Evolutionary conservation across 1,139 yeast genomes (phyloP).

Genomic region (Taphrina sp.): DNA sequence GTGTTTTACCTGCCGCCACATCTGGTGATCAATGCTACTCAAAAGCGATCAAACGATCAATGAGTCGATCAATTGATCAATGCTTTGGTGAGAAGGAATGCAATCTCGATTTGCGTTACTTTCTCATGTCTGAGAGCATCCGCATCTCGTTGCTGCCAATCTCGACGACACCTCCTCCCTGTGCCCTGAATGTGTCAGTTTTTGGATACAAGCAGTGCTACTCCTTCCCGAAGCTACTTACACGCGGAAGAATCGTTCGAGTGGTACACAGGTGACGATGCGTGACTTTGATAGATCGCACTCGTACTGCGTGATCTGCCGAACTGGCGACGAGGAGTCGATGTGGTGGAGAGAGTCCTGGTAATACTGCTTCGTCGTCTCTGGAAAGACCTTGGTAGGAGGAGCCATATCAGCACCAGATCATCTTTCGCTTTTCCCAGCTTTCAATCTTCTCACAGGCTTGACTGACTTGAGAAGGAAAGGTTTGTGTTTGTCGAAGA

Average conservation of each 20-base stretch:
- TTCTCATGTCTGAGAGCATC: no score
- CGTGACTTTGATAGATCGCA: constrained; percentile 20
- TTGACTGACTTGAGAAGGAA: background rate
- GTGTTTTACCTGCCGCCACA: no score
- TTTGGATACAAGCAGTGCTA: background rate
- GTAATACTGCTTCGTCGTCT: constrained; percentile 28
- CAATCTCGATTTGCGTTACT: no score
- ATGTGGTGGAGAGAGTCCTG: constrained; percentile 19
- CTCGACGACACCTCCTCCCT: constrained; percentile 27
- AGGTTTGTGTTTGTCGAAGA: background rate
- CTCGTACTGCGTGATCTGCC: constrained; percentile 30
- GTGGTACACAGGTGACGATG: constrained; percentile 24
- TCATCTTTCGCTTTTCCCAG: no score
- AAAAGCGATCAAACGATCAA: no score
- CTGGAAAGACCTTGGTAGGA: constrained; percentile 31
- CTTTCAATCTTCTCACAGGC: no score
- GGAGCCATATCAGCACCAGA: constrained; percentile 26
- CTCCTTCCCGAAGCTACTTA: background rate
- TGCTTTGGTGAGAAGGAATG: no score
- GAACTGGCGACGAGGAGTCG: constrained; percentile 12
- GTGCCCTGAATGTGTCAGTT: constrained; percentile 14
- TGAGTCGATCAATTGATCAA: no score
- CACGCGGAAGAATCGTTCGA: constrained; percentile 31
- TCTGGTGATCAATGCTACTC: no score
- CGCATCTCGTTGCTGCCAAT: constrained; percentile 22